A percentile compares a stretch with the other conserved stretches of the same genome.
These are phyloP conservation scores for Pseudotulostoma volvatum DNA, from an alignment of 495 filamentous ascomycete genomes.

Conservation along the genomic window DNA sequence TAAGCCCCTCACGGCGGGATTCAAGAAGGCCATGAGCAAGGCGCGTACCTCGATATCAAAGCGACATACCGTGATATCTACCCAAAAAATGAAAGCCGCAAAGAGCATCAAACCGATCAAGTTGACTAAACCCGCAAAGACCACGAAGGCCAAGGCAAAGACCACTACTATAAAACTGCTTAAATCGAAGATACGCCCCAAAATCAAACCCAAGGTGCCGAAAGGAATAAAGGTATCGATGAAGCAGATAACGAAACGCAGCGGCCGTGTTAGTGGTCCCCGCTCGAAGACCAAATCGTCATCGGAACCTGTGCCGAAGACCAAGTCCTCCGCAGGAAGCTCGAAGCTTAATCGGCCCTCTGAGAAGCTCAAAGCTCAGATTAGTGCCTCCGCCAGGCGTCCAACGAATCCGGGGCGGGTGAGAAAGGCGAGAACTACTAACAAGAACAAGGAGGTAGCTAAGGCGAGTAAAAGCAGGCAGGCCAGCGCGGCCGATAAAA, in stretches of 20 bases:
- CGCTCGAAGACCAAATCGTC: neutral
- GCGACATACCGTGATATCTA: neutral
- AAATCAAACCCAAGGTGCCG: conserved; percentile 2
- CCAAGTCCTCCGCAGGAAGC: neutral
- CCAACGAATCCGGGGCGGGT: conserved; percentile 2
- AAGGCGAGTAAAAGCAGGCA: too few relatives aligned
- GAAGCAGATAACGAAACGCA: neutral
- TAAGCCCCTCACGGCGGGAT: conserved; percentile 21
- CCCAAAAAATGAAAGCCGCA: conserved; percentile 3
- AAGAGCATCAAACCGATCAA: conserved; percentile 14
- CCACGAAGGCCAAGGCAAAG: conserved; percentile 7
- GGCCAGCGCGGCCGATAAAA: too few relatives aligned
- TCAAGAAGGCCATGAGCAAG: conserved; percentile 22
- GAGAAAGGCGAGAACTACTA: too few relatives aligned
- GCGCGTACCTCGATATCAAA: conserved; percentile 8
- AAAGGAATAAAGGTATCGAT: neutral
- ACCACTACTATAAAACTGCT: conserved; percentile 6
- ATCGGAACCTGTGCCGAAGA: neutral
- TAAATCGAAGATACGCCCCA: conserved; percentile 4
- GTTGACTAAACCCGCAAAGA: conserved; percentile 12
- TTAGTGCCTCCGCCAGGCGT: conserved; percentile 6
- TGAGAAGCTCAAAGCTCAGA: conserved; percentile 4
- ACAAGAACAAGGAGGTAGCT: too few relatives aligned
- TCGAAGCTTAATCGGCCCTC: conserved; percentile 1
- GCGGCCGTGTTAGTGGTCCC: neutral